These are phyloP conservation scores for Funneliformis geosporum DNA, from an alignment of 192 early-diverging fungal genomes.

Conservation along the genomic window DNA sequence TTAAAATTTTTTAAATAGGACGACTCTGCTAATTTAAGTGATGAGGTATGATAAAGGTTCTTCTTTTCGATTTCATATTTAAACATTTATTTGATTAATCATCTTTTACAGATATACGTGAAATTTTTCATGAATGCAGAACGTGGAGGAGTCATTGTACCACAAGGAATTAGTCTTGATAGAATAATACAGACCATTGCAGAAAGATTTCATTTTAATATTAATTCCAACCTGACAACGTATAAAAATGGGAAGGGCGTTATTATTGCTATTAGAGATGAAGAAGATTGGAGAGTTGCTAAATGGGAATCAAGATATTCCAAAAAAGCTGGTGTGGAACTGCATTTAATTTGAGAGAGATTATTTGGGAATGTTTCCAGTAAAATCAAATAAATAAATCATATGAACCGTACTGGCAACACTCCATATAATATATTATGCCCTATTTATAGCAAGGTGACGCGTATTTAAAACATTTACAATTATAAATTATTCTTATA, in stretches of 20 bases:
- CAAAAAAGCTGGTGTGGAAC: background rate
- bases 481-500: no score
- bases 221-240: background rate
- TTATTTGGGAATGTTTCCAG: no score
- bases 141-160: background rate
- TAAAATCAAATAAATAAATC: no score
- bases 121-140: background rate
- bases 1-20: background rate
- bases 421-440: no score
- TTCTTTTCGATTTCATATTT: background rate
- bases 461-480: no score
- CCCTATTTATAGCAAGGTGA: no score
- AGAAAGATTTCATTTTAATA: background rate
- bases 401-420: no score
- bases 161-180: background rate
- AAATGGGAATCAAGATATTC: background rate
- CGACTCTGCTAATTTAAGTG: background rate
- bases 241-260: slow-evolving; percentile 7
- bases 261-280: slow-evolving; percentile 12
- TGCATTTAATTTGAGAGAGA: background rate
- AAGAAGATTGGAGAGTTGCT: slow-evolving; percentile 23
- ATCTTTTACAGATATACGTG: background rate
- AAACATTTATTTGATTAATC: background rate
- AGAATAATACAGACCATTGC: background rate
- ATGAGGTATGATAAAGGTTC: background rate